A percentile compares a stretch with the other conserved stretches of the same genome.
These are phyloP conservation scores for Agastache rugosa DNA, from an alignment of 257 asterid genomes.

Conservation along the genomic window DNA sequence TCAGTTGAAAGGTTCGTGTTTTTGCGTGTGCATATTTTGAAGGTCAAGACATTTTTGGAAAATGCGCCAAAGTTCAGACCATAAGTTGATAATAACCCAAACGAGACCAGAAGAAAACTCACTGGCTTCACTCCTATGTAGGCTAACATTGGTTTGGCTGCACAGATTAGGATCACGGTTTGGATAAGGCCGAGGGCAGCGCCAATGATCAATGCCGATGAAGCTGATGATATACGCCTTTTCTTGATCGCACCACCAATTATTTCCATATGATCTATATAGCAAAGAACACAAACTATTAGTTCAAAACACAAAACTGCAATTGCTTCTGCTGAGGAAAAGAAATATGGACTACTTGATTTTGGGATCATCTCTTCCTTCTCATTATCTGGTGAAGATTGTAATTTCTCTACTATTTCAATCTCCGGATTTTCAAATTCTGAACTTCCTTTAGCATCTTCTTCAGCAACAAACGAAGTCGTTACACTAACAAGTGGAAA, in stretches of 20 bases:
- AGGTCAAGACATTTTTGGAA: not conserved
- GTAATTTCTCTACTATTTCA: slow-evolving; percentile 39
- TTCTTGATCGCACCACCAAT: slow-evolving; percentile 24
- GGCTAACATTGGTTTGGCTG: slow-evolving; percentile 51
- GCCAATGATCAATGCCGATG: slow-evolving; percentile 58
- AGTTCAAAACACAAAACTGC: not conserved
- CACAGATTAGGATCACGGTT: slow-evolving; percentile 47
- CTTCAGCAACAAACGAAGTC: slow-evolving; percentile 74
- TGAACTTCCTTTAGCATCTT: slow-evolving; percentile 46
- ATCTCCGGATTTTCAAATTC: slow-evolving; percentile 34
- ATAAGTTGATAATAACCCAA: not conserved
- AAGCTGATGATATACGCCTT: slow-evolving; percentile 55
- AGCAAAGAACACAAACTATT: not conserved
- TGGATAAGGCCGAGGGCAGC: slow-evolving; percentile 55
- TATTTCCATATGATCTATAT: slow-evolving; percentile 20
- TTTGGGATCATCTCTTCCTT: slow-evolving; percentile 40
- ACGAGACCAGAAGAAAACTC: slow-evolving; percentile 27
- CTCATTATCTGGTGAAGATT: slow-evolving; percentile 34
- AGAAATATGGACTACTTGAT: slow-evolving; percentile 30
- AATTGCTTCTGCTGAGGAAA: not conserved
- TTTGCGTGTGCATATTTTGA: too few relatives aligned
- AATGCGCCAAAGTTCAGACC: not conserved
- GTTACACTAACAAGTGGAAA: slow-evolving; percentile 70
- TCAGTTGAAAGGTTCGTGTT: not conserved
- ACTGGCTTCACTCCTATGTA: slow-evolving; percentile 60